These are phyloP conservation scores for Boletus smithii DNA, from an alignment of 1,284 basidiomycete genomes.

Conservation along the genomic window DNA sequence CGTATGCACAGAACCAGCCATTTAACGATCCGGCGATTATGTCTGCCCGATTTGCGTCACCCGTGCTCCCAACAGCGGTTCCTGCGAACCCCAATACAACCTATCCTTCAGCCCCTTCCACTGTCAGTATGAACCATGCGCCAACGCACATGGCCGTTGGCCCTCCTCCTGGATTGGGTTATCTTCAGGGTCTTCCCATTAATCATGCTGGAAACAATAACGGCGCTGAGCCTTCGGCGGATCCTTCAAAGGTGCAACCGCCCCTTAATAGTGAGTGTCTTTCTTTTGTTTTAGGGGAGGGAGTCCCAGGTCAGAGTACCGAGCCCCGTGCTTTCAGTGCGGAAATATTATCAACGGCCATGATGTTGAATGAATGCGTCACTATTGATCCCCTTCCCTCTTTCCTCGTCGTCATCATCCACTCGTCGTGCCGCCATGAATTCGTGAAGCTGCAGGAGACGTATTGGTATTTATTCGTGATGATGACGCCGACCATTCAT, in stretches of 20 bases:
- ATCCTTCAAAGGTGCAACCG: constrained; percentile 34
- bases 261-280: constrained; percentile 63
- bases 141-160: constrained; percentile 43
- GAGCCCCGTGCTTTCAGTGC: constrained; percentile 80
- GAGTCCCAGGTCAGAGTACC: constrained; percentile 71
- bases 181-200: constrained; percentile 38
- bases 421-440: constrained; percentile 27
- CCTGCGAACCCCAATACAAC: constrained; percentile 13
- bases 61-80: constrained; percentile 22
- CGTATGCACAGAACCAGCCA: constrained; percentile 40
- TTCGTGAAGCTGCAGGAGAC: constrained; percentile 30
- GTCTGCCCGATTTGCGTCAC: constrained; percentile 62
- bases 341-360: constrained; percentile 67
- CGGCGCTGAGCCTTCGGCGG: constrained; percentile 20
- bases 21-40: constrained; percentile 81
- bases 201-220: constrained; percentile 24
- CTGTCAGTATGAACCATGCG: constrained; percentile 14
- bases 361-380: constrained; percentile 41
- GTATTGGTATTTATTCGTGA: constrained; percentile 16
- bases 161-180: constrained; percentile 62
- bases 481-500: constrained; percentile 23
- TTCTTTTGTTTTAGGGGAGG: constrained; percentile 59
- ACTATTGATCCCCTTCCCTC: constrained; percentile 16
- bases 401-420: constrained; percentile 20
- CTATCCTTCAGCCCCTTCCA: constrained; percentile 10